Conservation (phyloP, 1,284 basidiomycete species). For the Ganoderma boninense region DNA sequence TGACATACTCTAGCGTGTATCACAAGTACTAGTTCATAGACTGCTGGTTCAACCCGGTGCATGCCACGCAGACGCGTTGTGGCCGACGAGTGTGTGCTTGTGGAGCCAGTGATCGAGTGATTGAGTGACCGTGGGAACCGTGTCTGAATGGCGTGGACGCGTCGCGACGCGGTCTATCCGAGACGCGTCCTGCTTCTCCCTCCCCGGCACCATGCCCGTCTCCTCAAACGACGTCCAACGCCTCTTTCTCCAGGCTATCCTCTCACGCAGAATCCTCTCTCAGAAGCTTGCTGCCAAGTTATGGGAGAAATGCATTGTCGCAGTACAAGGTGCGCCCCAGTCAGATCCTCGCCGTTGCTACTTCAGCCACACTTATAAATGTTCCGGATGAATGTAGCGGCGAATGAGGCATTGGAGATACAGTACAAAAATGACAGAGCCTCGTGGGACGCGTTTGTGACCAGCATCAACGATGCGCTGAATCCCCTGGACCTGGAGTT, state of each 20-base stretch:
- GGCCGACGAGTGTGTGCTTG: neutral
- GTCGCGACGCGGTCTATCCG: conserved; percentile 34
- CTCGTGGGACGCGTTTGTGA: conserved; percentile 68
- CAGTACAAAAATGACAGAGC: conserved; percentile 50
- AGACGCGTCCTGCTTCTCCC: conserved; percentile 27
- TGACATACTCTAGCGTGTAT: conserved; percentile 27
- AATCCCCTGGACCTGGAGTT: conserved; percentile 79
- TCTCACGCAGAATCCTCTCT: conserved; percentile 74
- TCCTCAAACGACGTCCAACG: conserved; percentile 68
- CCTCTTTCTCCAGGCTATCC: conserved; percentile 78
- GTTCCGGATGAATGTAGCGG: conserved; percentile 46
- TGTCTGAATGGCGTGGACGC: conserved; percentile 26
- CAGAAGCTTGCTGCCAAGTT: conserved; percentile 67
- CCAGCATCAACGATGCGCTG: conserved; percentile 64
- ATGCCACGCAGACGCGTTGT: neutral
- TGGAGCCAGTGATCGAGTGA: neutral
- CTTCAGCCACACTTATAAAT: neutral
- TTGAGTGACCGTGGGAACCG: conserved; percentile 24
- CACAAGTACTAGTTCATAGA: conserved; percentile 17
- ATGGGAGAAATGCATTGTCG: conserved; percentile 71
- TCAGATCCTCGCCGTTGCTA: conserved; percentile 6
- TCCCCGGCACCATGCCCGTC: conserved; percentile 45
- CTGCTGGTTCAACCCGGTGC: conserved; percentile 19
- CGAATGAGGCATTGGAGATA: conserved; percentile 58
- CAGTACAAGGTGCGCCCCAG: conserved; percentile 59